These are phyloP conservation scores for Debaryomycetaceae sp. DNA, from an alignment of 1,139 yeast species.

Conservation along the genomic window DNA sequence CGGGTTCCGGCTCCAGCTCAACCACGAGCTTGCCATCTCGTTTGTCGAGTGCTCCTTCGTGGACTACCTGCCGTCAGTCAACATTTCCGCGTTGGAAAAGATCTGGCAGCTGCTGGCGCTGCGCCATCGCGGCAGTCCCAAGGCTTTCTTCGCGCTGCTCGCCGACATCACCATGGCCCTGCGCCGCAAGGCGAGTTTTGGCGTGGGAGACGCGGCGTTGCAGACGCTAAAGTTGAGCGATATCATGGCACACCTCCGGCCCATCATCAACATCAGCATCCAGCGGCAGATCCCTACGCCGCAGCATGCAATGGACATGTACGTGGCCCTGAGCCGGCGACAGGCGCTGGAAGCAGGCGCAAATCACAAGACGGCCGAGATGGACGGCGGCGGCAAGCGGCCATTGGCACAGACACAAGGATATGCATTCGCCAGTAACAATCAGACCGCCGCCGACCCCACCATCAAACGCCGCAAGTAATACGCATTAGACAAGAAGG, in stretches of 20 bases:
- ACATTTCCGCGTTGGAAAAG: conserved; percentile 15
- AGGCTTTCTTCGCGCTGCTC: conserved; percentile 16
- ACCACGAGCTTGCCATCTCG: conserved; percentile 53
- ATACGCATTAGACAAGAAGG: too few species aligned
- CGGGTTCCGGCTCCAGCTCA: conserved; percentile 48
- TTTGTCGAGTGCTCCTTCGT: conserved; percentile 53
- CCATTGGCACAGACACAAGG: too few species aligned
- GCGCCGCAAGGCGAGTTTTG: conserved; percentile 29
- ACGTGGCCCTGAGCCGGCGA: conserved; percentile 12
- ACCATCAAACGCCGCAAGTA: too few species aligned
- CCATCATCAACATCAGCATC: conserved; percentile 49
- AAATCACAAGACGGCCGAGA: too few species aligned
- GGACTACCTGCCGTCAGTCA: conserved; percentile 18
- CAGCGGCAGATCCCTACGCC: conserved; percentile 41
- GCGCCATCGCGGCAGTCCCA: conserved; percentile 5
- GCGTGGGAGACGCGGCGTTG: conserved; percentile 56
- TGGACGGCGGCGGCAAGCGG: too few species aligned
- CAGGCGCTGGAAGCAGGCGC: too few species aligned
- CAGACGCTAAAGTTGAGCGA: conserved; percentile 66
- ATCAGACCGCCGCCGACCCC: too few species aligned
- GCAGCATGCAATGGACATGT: conserved; percentile 44
- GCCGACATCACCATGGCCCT: conserved; percentile 15
- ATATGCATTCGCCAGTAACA: too few species aligned
- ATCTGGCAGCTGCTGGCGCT: conserved; percentile 4
- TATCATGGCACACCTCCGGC: conserved; percentile 59